Percentiles rank a stretch among this genome's conserved stretches.
Evolutionary conservation across 1,284 basidiomycete species (phyloP).

Genomic region (Malassezia caprae): DNA sequence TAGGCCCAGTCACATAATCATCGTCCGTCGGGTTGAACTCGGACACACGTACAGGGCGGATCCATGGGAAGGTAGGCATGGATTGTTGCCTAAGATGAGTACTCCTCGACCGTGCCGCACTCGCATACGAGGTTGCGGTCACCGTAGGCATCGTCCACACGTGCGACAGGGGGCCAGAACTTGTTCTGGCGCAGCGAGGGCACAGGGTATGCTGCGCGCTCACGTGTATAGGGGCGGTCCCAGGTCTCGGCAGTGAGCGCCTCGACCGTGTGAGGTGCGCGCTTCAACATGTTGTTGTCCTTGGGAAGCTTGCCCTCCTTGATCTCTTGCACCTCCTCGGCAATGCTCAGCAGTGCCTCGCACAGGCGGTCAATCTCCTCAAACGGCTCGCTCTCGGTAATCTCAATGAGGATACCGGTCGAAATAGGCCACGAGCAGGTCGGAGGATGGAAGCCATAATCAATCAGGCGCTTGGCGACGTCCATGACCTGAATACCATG

Average conservation of each 20-base stretch:
- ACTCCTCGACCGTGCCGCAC: slow-evolving; percentile 33
- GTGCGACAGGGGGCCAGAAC: slow-evolving; percentile 42
- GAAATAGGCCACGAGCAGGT: slow-evolving; percentile 47
- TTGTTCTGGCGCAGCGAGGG: slow-evolving; percentile 28
- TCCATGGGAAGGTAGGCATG: neutral
- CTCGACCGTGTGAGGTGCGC: slow-evolving; percentile 80
- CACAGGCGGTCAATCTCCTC: slow-evolving; percentile 61
- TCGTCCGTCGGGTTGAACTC: slow-evolving; percentile 2
- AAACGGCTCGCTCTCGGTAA: slow-evolving; percentile 42
- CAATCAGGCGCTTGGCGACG: slow-evolving; percentile 87
- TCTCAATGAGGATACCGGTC: slow-evolving; percentile 44
- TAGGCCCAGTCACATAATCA: neutral
- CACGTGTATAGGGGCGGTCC: slow-evolving; percentile 54
- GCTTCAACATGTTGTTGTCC: slow-evolving; percentile 67
- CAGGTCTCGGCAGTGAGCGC: slow-evolving; percentile 68
- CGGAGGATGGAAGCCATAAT: slow-evolving; percentile 42
- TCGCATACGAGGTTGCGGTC: slow-evolving; percentile 35
- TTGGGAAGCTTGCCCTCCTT: slow-evolving; percentile 62
- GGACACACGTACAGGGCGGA: neutral
- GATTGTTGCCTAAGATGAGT: slow-evolving; percentile 1
- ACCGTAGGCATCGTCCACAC: slow-evolving; percentile 41
- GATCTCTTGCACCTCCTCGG: slow-evolving; percentile 79
- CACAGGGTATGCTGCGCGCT: slow-evolving; percentile 39
- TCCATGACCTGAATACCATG: slow-evolving; percentile 84
- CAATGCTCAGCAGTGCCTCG: slow-evolving; percentile 91